Conservation (phyloP, 768 basidiomycete genomes). For the Fomitopsis serialis region DNA sequence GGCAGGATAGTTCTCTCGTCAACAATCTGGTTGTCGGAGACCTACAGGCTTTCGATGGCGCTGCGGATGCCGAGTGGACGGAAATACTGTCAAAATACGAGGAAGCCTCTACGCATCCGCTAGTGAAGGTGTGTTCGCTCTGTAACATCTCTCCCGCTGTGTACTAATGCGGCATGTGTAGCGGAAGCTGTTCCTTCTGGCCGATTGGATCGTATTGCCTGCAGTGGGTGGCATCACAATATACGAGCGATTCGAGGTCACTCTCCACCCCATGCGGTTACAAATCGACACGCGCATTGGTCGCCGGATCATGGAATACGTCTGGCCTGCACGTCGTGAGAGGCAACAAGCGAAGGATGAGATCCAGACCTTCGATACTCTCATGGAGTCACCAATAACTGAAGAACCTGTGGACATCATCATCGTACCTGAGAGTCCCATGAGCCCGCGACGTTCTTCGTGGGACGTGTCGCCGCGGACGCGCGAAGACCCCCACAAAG, state of each 20-base stretch:
- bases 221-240: slow-evolving; percentile 93
- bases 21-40: slow-evolving; percentile 73
- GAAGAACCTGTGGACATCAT: not conserved
- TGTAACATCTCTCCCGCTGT: slow-evolving; percentile 1
- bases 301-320: slow-evolving; percentile 78
- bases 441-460: slow-evolving; percentile 13
- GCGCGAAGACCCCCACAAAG: slow-evolving; percentile 28
- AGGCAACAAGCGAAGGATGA: slow-evolving; percentile 23
- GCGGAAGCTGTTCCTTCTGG: slow-evolving; percentile 69
- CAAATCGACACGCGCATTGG: slow-evolving; percentile 85
- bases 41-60: slow-evolving; percentile 82
- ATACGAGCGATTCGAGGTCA: slow-evolving; percentile 75
- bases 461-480: slow-evolving; percentile 19
- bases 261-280: slow-evolving; percentile 80
- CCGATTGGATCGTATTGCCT: slow-evolving; percentile 78
- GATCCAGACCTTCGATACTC: slow-evolving; percentile 7
- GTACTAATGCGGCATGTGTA: slow-evolving; percentile 19
- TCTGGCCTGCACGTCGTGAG: slow-evolving; percentile 67
- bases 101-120: slow-evolving; percentile 62
- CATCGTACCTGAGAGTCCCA: slow-evolving; percentile 1
- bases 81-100: slow-evolving; percentile 83
- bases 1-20: slow-evolving; percentile 82
- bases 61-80: slow-evolving; percentile 75
- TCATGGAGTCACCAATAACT: slow-evolving; percentile 9
- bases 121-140: slow-evolving; percentile 51